Evolutionary conservation across 495 filamentous ascomycete genomes (phyloP).

Genomic region (Penicillium pancosmium): DNA sequence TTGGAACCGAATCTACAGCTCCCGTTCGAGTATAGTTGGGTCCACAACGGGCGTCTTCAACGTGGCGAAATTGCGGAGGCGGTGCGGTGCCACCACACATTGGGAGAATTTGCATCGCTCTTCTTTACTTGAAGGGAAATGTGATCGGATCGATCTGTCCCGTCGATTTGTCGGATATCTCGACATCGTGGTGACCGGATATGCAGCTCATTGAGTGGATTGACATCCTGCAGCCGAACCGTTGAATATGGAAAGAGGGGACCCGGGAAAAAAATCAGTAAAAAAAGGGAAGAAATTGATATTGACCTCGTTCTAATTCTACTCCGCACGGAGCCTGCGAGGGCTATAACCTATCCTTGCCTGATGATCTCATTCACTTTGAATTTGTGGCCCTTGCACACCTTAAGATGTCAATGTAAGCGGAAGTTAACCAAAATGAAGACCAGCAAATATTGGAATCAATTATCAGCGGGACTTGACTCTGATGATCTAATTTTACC

Average conservation of each 20-base stretch:
- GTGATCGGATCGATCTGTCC: not conserved
- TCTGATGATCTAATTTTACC: not conserved
- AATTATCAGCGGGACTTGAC: not conserved
- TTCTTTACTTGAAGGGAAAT: constrained; percentile 3
- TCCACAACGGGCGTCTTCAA: constrained; percentile 22
- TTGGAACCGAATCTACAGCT: constrained; percentile 4
- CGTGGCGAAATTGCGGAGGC: constrained; percentile 31
- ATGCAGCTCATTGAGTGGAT: constrained; percentile 2
- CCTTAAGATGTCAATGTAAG: not conserved
- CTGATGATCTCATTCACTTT: constrained; percentile 7
- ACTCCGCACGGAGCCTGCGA: not conserved
- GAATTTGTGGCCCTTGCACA: constrained; percentile 10
- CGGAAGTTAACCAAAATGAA: not conserved
- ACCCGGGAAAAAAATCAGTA: not conserved
- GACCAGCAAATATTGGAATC: not conserved
- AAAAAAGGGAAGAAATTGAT: not conserved
- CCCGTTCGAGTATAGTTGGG: constrained; percentile 10
- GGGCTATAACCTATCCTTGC: constrained; percentile 8
- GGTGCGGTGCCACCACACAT: not conserved
- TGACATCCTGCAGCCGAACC: constrained; percentile 13
- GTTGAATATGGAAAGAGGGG: constrained; percentile 5
- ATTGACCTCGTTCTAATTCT: not conserved
- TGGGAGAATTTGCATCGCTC: not conserved
- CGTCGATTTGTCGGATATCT: not conserved
- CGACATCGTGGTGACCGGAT: constrained; percentile 22